Percentiles rank a stretch among this genome's conserved stretches.
phyloP scores from a whole-genome alignment of 306 rosid genomes.

The Potentilla sterilis region DNA sequence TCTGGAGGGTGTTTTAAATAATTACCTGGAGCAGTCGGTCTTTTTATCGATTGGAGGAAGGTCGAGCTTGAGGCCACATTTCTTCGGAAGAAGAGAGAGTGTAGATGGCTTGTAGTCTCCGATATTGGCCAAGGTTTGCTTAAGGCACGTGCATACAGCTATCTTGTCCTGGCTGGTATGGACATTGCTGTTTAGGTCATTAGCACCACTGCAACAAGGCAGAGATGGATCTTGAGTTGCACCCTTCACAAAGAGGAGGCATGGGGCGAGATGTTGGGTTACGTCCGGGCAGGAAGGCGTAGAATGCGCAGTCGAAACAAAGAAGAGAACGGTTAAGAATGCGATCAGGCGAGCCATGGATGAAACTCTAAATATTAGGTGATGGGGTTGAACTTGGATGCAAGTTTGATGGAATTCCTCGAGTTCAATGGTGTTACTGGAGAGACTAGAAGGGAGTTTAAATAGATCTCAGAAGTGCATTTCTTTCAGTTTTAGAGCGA shows the following conservation, averaged over 20 bases:
- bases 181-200: background rate
- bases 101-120: background rate
- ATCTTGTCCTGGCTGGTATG: constrained; percentile 14
- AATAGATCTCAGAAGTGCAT: background rate
- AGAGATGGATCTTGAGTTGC: constrained; percentile 8
- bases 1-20: background rate
- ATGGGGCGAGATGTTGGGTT: background rate
- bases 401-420: background rate
- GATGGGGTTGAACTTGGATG: background rate
- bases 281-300: constrained; percentile 1
- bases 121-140: background rate
- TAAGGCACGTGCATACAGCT: constrained; percentile 27
- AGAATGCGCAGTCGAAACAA: constrained; percentile 13
- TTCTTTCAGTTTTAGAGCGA: background rate
- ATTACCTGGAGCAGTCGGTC: constrained; percentile 33
- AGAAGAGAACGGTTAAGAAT: constrained; percentile 14
- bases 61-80: constrained; percentile 20
- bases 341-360: constrained; percentile 16
- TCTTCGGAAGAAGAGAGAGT: constrained; percentile 17
- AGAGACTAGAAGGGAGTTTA: background rate
- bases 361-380: background rate
- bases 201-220: constrained; percentile 27
- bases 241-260: constrained; percentile 7
- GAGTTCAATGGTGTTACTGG: background rate
- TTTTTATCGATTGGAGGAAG: constrained; percentile 30